Evolutionary conservation across 2,329 filamentous ascomycete species (phyloP).

Genomic region (Leptographium procerum): DNA sequence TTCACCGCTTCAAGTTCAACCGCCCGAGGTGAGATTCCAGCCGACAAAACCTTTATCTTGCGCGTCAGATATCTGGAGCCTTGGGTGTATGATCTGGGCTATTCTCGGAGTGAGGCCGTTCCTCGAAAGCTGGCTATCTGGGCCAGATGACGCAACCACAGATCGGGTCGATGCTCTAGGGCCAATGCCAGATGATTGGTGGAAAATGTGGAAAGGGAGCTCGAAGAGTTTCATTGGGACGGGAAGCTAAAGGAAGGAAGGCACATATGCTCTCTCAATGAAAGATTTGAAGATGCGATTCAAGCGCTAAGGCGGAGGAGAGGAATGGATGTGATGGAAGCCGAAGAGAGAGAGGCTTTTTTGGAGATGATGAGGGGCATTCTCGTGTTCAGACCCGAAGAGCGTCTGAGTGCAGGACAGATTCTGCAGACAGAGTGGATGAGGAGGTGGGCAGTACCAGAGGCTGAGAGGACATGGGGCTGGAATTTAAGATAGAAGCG

Average conservation of each 20-base stretch:
- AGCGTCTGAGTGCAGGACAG: neutral
- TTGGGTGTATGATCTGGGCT: neutral
- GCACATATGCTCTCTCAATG: neutral
- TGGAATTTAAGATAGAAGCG: too few species aligned
- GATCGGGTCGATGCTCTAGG: neutral
- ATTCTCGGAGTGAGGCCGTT: neutral
- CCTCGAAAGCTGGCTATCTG: neutral
- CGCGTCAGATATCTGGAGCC: neutral
- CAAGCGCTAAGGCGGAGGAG: neutral
- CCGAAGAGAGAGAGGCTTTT: neutral
- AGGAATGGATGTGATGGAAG: neutral
- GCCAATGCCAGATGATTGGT: neutral
- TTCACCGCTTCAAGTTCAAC: neutral
- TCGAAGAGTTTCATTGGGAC: neutral
- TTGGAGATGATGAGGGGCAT: neutral
- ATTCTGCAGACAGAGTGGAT: neutral
- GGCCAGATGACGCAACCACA: neutral
- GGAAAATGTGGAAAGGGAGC: neutral
- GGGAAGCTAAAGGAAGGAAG: neutral
- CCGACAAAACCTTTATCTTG: neutral
- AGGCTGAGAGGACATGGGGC: neutral
- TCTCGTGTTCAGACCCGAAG: neutral
- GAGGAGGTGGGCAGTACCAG: neutral
- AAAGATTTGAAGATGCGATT: neutral
- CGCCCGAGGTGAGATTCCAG: neutral